These are phyloP conservation scores for Verticillium nonalfalfae DNA, from an alignment of 2,329 filamentous ascomycete genomes.

Conservation along the genomic window DNA sequence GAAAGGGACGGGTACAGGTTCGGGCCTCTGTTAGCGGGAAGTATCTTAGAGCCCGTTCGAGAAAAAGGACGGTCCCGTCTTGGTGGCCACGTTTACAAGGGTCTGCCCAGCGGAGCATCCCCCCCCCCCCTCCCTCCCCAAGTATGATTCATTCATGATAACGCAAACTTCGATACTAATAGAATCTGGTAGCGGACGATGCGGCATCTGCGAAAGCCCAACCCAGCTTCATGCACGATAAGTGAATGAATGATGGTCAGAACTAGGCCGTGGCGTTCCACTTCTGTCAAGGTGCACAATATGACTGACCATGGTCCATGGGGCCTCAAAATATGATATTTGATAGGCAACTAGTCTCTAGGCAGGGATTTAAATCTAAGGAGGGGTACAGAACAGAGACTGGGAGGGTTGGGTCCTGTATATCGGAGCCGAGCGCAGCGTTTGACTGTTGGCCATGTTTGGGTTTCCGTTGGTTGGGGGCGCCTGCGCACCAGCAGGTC, in stretches of 20 bases:
- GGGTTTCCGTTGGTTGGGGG: background rate
- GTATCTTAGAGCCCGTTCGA: background rate
- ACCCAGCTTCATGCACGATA: too few species aligned
- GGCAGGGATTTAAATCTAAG: background rate
- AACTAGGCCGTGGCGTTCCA: too few species aligned
- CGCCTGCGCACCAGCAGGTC: background rate
- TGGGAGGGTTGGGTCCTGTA: background rate
- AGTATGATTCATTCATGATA: too few species aligned
- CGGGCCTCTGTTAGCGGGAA: constrained; percentile 1
- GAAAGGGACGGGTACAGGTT: background rate
- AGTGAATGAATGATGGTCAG: too few species aligned
- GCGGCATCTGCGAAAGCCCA: too few species aligned
- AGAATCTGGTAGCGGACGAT: too few species aligned
- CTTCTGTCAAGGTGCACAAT: too few species aligned
- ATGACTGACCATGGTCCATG: too few species aligned
- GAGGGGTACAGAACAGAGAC: background rate
- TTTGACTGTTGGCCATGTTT: background rate
- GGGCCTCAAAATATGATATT: background rate
- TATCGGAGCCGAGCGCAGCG: background rate
- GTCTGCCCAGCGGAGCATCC: background rate
- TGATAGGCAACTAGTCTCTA: background rate
- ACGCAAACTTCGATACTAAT: too few species aligned
- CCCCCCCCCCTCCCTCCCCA: too few species aligned
- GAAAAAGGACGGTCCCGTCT: background rate
- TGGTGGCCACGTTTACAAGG: background rate